phyloP scores from a whole-genome alignment of 495 filamentous ascomycete genomes.

The Cryomyces minteri region DNA sequence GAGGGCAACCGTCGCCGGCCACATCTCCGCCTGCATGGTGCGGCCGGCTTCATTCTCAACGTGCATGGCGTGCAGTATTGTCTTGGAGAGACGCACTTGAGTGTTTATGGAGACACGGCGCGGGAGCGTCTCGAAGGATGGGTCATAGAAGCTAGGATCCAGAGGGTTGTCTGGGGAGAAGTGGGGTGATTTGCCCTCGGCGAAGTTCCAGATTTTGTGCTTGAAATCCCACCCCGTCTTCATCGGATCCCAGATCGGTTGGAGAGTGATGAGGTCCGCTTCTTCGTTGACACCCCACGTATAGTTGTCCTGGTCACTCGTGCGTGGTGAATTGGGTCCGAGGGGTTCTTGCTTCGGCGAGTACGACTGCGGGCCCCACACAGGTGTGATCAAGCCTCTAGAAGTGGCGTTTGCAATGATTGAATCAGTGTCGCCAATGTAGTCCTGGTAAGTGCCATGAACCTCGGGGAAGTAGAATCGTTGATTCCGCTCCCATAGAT shows the following conservation, averaged over 20 bases:
- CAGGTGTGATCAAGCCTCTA: constrained; percentile 17
- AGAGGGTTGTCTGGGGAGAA: constrained; percentile 10
- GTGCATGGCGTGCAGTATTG: constrained; percentile 44
- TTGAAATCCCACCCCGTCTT: constrained; percentile 44
- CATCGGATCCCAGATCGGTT: constrained; percentile 49
- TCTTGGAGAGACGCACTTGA: constrained; percentile 40
- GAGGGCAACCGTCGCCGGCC: constrained; percentile 41
- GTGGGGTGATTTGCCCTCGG: constrained; percentile 9
- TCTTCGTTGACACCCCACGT: constrained; percentile 60
- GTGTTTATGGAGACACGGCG: constrained; percentile 50
- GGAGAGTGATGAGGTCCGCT: constrained; percentile 53
- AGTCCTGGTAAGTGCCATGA: constrained; percentile 43
- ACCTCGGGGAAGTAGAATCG: constrained; percentile 49
- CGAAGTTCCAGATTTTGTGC: constrained; percentile 42
- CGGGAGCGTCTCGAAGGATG: constrained; percentile 25
- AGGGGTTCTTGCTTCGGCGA: constrained; percentile 33
- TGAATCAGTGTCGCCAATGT: constrained; percentile 27
- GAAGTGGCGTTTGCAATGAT: constrained; percentile 11
- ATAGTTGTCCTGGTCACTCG: constrained; percentile 40
- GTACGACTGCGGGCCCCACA: constrained; percentile 44
- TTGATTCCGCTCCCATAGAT: constrained; percentile 57
- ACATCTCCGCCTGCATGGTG: constrained; percentile 52
- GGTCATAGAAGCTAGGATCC: constrained; percentile 14
- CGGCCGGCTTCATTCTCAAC: constrained; percentile 40
- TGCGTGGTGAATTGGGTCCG: constrained; percentile 34